A percentile compares a stretch with the other conserved stretches of the same genome.
Evolutionary conservation across 1,284 basidiomycete genomes (phyloP).

Genomic region (Macrocybe sp.): DNA sequence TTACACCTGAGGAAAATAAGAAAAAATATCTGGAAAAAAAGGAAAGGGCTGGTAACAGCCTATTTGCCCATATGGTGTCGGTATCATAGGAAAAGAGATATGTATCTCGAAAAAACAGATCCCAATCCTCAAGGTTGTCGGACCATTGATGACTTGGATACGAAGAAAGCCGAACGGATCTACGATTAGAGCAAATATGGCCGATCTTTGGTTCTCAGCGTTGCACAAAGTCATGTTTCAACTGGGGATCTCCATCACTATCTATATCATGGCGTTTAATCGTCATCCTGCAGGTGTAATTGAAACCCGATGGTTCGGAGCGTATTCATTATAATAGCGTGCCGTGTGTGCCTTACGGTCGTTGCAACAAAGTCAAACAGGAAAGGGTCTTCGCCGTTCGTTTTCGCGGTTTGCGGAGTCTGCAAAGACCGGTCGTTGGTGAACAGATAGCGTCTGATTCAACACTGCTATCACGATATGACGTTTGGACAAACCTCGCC

Average conservation of each 20-base stretch:
- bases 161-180: slow-evolving; percentile 7
- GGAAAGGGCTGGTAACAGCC: neutral
- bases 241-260: slow-evolving; percentile 7
- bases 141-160: slow-evolving; percentile 21
- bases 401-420: too few relatives aligned
- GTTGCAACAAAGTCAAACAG: slow-evolving; percentile 18
- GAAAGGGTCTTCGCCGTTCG: neutral
- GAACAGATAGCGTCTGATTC: too few relatives aligned
- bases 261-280: slow-evolving; percentile 10
- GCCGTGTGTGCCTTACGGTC: slow-evolving; percentile 14
- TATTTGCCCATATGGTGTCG: slow-evolving; percentile 9
- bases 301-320: slow-evolving; percentile 9
- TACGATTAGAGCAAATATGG: slow-evolving; percentile 10
- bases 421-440: too few relatives aligned
- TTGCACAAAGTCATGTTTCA: too few relatives aligned
- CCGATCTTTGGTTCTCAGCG: neutral
- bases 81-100: neutral
- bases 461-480: too few relatives aligned
- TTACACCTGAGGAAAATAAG: slow-evolving; percentile 4
- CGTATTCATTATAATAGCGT: slow-evolving; percentile 9
- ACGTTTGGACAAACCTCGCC: too few relatives aligned
- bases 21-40: neutral
- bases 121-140: too few relatives aligned
- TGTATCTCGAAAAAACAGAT: slow-evolving; percentile 6
- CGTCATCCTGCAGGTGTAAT: slow-evolving; percentile 9